Evolutionary conservation across 257 asterid species (phyloP).

Genomic region (Datura wrightii): DNA sequence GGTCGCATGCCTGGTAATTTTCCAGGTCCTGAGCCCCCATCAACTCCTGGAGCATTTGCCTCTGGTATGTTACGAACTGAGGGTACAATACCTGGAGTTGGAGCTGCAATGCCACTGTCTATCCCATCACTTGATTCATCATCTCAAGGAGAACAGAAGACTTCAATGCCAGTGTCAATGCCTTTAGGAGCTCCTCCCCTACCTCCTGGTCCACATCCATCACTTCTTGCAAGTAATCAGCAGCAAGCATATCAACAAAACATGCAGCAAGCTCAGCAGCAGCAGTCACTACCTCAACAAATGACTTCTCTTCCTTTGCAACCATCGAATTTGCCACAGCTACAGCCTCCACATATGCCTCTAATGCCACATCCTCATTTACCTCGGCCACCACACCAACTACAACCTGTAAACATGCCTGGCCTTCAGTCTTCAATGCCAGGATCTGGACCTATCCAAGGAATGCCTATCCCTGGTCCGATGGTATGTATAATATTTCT

Average conservation of each 20-base stretch:
- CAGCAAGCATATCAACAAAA: constrained; percentile 88
- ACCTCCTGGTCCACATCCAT: constrained; percentile 98
- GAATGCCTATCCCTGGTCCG: constrained; percentile 63
- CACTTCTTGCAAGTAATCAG: constrained; percentile 74
- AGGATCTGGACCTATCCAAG: constrained; percentile 57
- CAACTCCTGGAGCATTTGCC: constrained; percentile 87
- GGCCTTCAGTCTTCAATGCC: constrained; percentile 68
- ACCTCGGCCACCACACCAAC: constrained; percentile 81
- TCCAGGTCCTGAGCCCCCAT: constrained; percentile 67
- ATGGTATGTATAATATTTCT: constrained; percentile 52
- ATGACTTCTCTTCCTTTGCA: constrained; percentile 67
- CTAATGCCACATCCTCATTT: constrained; percentile 72
- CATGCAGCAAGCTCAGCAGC: constrained; percentile 65
- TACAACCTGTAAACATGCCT: constrained; percentile 63
- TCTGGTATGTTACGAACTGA: constrained; percentile 81
- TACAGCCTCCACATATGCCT: constrained; percentile 77
- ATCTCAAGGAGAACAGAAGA: constrained; percentile 82
- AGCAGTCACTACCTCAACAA: constrained; percentile 64
- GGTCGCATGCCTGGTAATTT: constrained; percentile 70
- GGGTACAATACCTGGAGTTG: constrained; percentile 97
- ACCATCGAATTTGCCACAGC: constrained; percentile 69
- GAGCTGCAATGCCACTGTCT: constrained; percentile 94
- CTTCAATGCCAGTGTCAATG: constrained; percentile 53
- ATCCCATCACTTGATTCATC: constrained; percentile 73
- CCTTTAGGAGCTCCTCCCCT: constrained; percentile 88